Evolutionary conservation across 1,139 yeast species (phyloP).

Genomic region (Geotrichum carabidarum): DNA sequence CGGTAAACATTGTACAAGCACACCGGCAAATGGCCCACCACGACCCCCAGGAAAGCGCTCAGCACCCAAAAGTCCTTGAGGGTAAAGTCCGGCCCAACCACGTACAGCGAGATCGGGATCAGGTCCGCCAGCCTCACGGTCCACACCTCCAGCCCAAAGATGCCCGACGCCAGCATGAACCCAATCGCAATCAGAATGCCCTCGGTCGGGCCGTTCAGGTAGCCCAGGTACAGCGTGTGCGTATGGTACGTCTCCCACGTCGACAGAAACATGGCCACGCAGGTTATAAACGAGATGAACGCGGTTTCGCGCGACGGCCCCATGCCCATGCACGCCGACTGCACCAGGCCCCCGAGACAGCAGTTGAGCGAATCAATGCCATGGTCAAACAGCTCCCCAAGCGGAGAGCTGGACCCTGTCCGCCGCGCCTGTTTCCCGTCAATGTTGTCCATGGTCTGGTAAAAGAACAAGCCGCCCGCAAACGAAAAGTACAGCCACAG

Average conservation of each 20-base stretch:
- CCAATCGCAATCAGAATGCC: constrained; percentile 59
- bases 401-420: constrained; percentile 72
- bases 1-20: constrained; percentile 55
- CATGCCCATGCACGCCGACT: constrained; percentile 40
- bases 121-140: constrained; percentile 25
- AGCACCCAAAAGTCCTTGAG: constrained; percentile 36
- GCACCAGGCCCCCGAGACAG: constrained; percentile 40
- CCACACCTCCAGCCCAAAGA: constrained; percentile 61
- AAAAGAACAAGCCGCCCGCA: constrained; percentile 66
- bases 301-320: constrained; percentile 40
- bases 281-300: constrained; percentile 57
- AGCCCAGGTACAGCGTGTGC: constrained; percentile 61
- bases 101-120: constrained; percentile 18
- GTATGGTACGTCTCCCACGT: constrained; percentile 84
- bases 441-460: constrained; percentile 79
- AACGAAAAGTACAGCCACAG: constrained; percentile 62
- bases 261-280: constrained; percentile 64
- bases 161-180: constrained; percentile 53
- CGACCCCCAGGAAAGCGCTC: constrained; percentile 47
- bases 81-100: constrained; percentile 34
- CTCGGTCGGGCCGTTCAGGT: constrained; percentile 76
- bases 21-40: constrained; percentile 45
- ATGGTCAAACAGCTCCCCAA: constrained; percentile 78
- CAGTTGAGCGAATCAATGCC: constrained; percentile 74
- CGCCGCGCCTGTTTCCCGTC: constrained; percentile 79